Conservation (phyloP, 305 asterid genomes). For the Striga hermonthica region DNA sequence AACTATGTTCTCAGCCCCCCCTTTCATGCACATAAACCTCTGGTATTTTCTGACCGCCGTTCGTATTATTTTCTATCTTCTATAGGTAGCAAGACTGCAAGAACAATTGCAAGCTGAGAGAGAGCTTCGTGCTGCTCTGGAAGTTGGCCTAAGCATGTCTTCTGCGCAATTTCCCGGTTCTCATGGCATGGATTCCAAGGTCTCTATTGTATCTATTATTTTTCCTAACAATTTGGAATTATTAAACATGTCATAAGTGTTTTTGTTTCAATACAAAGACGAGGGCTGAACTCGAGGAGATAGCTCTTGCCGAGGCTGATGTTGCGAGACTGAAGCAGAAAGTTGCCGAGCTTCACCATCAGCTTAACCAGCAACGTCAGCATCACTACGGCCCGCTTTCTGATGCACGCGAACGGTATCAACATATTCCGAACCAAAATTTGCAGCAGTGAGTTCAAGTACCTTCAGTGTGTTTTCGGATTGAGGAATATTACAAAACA, state of each 20-base stretch:
- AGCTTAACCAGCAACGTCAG: constrained; percentile 93
- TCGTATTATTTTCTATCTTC: constrained; percentile 12
- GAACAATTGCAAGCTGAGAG: constrained; percentile 99
- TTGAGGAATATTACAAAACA: too few relatives aligned
- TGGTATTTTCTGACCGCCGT: constrained; percentile 17
- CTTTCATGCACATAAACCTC: background rate
- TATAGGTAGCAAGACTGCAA: constrained; percentile 90
- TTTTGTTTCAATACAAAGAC: constrained; percentile 49
- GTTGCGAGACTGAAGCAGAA: constrained; percentile 95
- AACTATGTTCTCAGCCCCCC: background rate
- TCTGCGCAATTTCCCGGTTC: constrained; percentile 86
- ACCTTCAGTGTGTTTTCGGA: background rate
- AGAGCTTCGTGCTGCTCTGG: constrained; percentile 93
- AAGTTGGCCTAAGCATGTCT: constrained; percentile 97
- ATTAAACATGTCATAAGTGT: constrained; percentile 26
- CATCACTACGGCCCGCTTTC: constrained; percentile 80
- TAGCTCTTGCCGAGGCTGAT: constrained; percentile 99
- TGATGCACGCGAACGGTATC: constrained; percentile 64
- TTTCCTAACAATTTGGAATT: constrained; percentile 25
- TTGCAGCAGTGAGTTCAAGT: constrained; percentile 63
- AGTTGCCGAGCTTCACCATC: constrained; percentile 99
- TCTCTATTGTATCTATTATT: constrained; percentile 28
- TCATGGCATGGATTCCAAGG: constrained; percentile 97
- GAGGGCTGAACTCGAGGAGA: constrained; percentile 98
- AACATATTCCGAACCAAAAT: constrained; percentile 50